A percentile compares a stretch with the other conserved stretches of the same genome.
These are phyloP conservation scores for Artomyces pyxidatus DNA, from an alignment of 768 basidiomycete genomes.

Conservation along the genomic window DNA sequence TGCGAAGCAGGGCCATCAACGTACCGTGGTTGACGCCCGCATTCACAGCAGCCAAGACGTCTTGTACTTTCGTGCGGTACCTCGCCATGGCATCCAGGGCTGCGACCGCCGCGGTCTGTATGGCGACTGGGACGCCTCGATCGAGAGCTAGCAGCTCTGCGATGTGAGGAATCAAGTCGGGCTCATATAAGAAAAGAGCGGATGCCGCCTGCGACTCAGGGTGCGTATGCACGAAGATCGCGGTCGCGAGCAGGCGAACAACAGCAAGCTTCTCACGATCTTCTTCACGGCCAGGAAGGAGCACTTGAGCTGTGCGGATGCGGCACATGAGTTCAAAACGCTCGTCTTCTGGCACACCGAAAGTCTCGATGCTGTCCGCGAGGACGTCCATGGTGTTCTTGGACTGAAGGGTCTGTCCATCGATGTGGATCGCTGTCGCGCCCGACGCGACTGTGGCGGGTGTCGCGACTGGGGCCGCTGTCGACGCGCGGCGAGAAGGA, in stretches of 20 bases:
- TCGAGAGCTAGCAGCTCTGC: slow-evolving; percentile 86
- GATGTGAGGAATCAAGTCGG: slow-evolving; percentile 81
- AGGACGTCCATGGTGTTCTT: slow-evolving; percentile 72
- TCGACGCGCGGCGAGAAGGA: slow-evolving; percentile 34
- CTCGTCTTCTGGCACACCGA: slow-evolving; percentile 70
- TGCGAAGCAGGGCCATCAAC: slow-evolving; percentile 81
- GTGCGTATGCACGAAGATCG: slow-evolving; percentile 87
- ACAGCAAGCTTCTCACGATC: slow-evolving; percentile 76
- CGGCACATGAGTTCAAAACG: slow-evolving; percentile 85
- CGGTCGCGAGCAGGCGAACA: slow-evolving; percentile 78
- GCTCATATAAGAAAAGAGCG: slow-evolving; percentile 88
- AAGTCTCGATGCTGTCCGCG: slow-evolving; percentile 58
- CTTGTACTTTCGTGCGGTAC: slow-evolving; percentile 75
- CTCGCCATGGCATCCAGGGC: slow-evolving; percentile 88
- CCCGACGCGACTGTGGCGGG: slow-evolving; percentile 29
- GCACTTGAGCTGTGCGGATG: slow-evolving; percentile 69
- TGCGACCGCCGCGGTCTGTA: slow-evolving; percentile 80
- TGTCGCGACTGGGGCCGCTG: slow-evolving; percentile 24
- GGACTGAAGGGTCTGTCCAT: slow-evolving; percentile 48
- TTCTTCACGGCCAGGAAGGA: slow-evolving; percentile 47
- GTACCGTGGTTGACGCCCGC: slow-evolving; percentile 96
- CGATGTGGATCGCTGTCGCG: slow-evolving; percentile 54
- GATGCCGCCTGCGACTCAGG: slow-evolving; percentile 70
- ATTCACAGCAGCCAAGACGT: slow-evolving; percentile 85
- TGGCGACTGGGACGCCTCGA: slow-evolving; percentile 53